Evolutionary conservation across 768 basidiomycete species (phyloP).

Genomic region (Psilocybe sp.): DNA sequence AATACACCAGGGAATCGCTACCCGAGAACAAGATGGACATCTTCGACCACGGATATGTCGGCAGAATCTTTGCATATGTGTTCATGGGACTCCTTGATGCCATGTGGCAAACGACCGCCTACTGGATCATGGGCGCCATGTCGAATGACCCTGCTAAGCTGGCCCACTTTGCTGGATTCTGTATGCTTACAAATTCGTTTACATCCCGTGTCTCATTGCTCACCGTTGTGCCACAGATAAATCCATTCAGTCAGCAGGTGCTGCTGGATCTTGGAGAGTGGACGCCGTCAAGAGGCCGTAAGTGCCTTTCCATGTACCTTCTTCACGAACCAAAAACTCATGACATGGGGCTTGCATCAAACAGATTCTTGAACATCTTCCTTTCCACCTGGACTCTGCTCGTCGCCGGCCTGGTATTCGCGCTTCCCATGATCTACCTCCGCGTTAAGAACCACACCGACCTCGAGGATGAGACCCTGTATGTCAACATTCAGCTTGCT

Average conservation of each 20-base stretch:
- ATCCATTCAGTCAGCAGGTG: conserved; percentile 74
- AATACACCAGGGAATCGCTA: conserved; percentile 57
- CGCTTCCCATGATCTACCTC: conserved; percentile 70
- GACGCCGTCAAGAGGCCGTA: conserved; percentile 64
- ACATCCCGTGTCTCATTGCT: not conserved
- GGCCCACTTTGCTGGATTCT: conserved; percentile 79
- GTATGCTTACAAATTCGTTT: conserved; percentile 38
- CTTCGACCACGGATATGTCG: conserved; percentile 48
- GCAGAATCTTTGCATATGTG: conserved; percentile 58
- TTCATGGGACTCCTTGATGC: conserved; percentile 75
- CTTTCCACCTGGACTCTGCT: conserved; percentile 74
- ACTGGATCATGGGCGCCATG: conserved; percentile 86
- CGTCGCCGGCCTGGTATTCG: conserved; percentile 60
- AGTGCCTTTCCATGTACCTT: conserved; percentile 21
- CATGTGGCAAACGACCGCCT: conserved; percentile 83
- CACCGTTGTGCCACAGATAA: conserved; percentile 27
- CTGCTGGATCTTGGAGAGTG: conserved; percentile 68
- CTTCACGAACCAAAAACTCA: not conserved
- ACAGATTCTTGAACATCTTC: conserved; percentile 67
- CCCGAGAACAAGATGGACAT: conserved; percentile 56
- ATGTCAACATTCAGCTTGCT: conserved; percentile 18
- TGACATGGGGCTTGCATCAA: too few relatives aligned
- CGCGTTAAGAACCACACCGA: conserved; percentile 64
- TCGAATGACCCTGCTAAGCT: conserved; percentile 79
- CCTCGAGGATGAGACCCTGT: conserved; percentile 51